Base-by-base conservation (phyloP, 768 basidiomycete genomes). In the Podaxis sp. region DNA sequence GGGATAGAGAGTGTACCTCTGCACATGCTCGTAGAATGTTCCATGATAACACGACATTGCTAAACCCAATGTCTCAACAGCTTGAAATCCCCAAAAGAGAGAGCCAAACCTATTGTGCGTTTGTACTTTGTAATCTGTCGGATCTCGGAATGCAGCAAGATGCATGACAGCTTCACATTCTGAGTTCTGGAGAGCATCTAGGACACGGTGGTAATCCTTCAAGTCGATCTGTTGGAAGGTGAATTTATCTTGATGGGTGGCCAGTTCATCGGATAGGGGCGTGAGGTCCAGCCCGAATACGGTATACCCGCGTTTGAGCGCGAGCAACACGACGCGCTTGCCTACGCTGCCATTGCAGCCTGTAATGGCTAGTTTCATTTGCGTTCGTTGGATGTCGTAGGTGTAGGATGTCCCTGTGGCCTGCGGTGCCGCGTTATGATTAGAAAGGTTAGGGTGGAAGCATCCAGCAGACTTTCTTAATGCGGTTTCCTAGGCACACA, bases 41-140 rank as follows among this genome's bases (percentile, higher is more conserved):
- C 84, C 86, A 89, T 18, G 85, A 85, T 46, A 86, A 77, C n/a
- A 87, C 79, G 9, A 88, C 86, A 65, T 88, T 89, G 54, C 87
- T 88, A 63, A 54, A 23, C 46, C 47, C 21, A 9, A 5, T 5
- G 53, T 59, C 50, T 28, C 46, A 48, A 38, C 21, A 14, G 21
- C 14, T 27, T 50, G 35, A 18, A 14, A 47, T 46, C 44, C 5
- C 11, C 13, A n/a, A 36, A 18, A 37, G 5, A 4, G 42, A 18
- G 46, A 40, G 55, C 10, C 77, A 60, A 65, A 88, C 87, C 71
- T 78, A 63, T 89, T 88, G 64, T 89, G 87, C 3, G 81, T 75
- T 7, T 71, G 65, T 10, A 80, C 83, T 65, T 75, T 76, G 64
- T 83, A 86, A 65, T 87, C 86, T n/a, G 67, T 72, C 7, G 88